phyloP scores from a whole-genome alignment of 106 monocot species.

The Xerophyta viscosa region DNA sequence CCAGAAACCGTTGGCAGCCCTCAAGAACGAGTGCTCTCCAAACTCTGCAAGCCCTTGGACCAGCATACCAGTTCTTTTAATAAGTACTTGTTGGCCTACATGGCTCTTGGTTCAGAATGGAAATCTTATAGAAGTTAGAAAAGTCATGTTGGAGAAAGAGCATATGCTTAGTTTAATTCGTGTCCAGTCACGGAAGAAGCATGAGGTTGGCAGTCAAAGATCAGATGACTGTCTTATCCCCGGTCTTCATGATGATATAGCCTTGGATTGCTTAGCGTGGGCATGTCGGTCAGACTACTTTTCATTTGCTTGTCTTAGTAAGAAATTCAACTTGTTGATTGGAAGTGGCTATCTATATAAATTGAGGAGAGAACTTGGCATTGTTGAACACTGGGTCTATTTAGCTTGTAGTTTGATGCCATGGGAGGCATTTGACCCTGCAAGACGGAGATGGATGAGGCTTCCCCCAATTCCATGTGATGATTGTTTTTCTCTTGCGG shows the following conservation, averaged over 20 bases:
- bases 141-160: background rate
- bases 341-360: constrained; percentile 27
- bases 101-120: constrained; percentile 11
- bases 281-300: constrained; percentile 25
- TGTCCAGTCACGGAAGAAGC: constrained; percentile 3
- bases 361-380: constrained; percentile 20
- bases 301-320: constrained; percentile 29
- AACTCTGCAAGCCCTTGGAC: constrained; percentile 1
- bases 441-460: constrained; percentile 50
- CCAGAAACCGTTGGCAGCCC: constrained; percentile 6
- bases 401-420: constrained; percentile 71
- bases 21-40: constrained; percentile 5
- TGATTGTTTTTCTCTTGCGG: constrained; percentile 72
- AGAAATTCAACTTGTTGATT: constrained; percentile 18
- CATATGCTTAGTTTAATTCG: background rate
- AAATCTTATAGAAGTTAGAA: background rate
- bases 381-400: constrained; percentile 82
- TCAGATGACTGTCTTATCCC: constrained; percentile 16
- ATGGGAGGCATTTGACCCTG: constrained; percentile 75
- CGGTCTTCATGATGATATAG: constrained; percentile 23
- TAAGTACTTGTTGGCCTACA: constrained; percentile 11
- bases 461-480: constrained; percentile 54
- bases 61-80: constrained; percentile 4
- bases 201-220: constrained; percentile 3
- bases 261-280: constrained; percentile 23